These are phyloP conservation scores for Hyphopichia khmerensis DNA, from an alignment of 1,139 yeast species.

Conservation along the genomic window DNA sequence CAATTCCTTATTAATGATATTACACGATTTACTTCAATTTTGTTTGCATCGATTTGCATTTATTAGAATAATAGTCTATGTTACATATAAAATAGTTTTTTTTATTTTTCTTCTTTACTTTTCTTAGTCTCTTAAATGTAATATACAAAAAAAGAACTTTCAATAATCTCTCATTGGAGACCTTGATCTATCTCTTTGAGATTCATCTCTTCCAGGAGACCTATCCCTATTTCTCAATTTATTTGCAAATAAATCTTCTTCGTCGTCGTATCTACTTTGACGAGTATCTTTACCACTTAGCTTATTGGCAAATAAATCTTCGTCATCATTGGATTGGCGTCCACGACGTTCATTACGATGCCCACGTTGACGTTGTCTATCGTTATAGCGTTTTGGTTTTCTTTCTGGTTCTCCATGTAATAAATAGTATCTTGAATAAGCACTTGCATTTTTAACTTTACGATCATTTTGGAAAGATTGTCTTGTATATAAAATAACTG, in stretches of 20 bases:
- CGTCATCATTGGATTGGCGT: slow-evolving; percentile 16
- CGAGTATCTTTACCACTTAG: slow-evolving; percentile 6
- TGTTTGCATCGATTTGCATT: background rate
- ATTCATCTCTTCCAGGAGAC: slow-evolving; percentile 11
- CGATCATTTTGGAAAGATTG: slow-evolving; percentile 55
- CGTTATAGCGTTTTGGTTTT: slow-evolving; percentile 22
- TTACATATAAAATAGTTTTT: background rate
- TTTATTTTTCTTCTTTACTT: background rate
- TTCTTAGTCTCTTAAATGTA: background rate
- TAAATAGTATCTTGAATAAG: slow-evolving; percentile 64
- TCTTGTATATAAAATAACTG: slow-evolving; percentile 44
- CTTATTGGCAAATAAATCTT: slow-evolving; percentile 33
- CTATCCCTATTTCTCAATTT: slow-evolving; percentile 14
- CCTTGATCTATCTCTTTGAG: slow-evolving; percentile 13
- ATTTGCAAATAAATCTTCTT: slow-evolving; percentile 43
- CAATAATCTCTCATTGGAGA: slow-evolving; percentile 7
- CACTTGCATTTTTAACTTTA: slow-evolving; percentile 59
- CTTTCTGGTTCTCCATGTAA: slow-evolving; percentile 75
- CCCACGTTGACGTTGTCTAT: background rate
- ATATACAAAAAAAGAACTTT: background rate
- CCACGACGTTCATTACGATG: slow-evolving; percentile 4
- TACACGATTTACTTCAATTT: background rate
- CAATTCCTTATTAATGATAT: background rate
- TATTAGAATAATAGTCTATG: background rate
- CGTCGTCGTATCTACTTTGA: slow-evolving; percentile 19